A percentile compares a stretch with the other conserved stretches of the same genome.
Evolutionary conservation across 2,329 filamentous ascomycete species (phyloP).

Genomic region (Calonectria pseudoreteaudii): DNA sequence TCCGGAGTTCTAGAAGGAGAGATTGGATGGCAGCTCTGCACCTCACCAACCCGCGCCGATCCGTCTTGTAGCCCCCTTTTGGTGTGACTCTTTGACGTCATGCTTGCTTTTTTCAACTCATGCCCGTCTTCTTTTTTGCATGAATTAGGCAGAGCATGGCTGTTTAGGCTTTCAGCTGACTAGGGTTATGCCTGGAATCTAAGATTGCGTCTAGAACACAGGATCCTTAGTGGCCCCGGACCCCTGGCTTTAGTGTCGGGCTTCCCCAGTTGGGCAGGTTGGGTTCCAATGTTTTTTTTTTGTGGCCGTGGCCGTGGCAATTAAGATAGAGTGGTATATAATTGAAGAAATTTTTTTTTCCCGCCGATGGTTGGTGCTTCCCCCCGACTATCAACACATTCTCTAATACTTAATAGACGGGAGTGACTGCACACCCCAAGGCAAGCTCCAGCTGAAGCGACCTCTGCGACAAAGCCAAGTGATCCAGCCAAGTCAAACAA

Average conservation of each 20-base stretch:
- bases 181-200: slow-evolving; percentile 13
- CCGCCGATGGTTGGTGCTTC: background rate
- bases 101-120: background rate
- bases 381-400: background rate
- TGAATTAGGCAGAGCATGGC: slow-evolving; percentile 1
- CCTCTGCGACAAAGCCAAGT: background rate
- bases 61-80: background rate
- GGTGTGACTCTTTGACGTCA: background rate
- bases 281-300: slow-evolving; percentile 15
- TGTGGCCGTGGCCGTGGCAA: slow-evolving; percentile 1
- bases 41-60: background rate
- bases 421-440: background rate
- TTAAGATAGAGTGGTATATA: slow-evolving; percentile 2
- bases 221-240: background rate
- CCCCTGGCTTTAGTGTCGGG: slow-evolving; percentile 27
- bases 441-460: slow-evolving; percentile 13
- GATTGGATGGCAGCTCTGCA: background rate
- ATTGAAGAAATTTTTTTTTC: slow-evolving; percentile 5
- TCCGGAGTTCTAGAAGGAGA: background rate
- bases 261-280: slow-evolving; percentile 36
- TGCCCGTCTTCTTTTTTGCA: slow-evolving; percentile 3
- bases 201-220: slow-evolving; percentile 17
- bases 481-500: background rate
- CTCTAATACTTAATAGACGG: slow-evolving; percentile 8
- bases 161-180: slow-evolving; percentile 13